Base-by-base conservation (phyloP, 352 stramenopile genomes). In the Globisporangium paroecandrum region DNA sequence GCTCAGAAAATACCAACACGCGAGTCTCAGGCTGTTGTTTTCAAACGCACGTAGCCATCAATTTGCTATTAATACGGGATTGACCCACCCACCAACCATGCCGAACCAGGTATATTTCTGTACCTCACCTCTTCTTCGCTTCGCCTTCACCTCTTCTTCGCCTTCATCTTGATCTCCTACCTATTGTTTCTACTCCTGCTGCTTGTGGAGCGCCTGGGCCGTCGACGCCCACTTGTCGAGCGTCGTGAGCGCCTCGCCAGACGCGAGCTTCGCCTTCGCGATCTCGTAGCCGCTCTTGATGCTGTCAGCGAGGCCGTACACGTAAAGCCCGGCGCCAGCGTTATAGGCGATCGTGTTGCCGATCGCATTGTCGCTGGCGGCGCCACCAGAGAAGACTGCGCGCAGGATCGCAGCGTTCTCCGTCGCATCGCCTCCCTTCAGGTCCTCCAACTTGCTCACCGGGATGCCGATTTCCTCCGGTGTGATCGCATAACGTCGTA, bases 311-410 rank as follows among this genome's bases (percentile, higher is more conserved):
- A 95, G 62, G 1, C 97, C 97, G 78, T 99, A 99, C 4, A 99
- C 96, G 74, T 99, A 99, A 65, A 98, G 89, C 15, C 96, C 97
- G 1, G 98, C 90, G 47, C 96, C 98, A 29, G 98, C 97, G 78
- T 99, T 99, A 70, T 99, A 97, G 1, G 97, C 95, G 70, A 99
- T 98, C 36, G 97, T 96, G 88, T 99, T 92, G 55, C 97, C 90
- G 59, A 99, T 94, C n/a, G 97, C 91, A 71, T 97, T 94, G 29
- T 95, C 96, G 64, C 80, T 85, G 38, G 96, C 83, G 6, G 83
- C 84, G n/a, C 97, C 97, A 20, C 96, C 89, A 10, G 61, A 43
- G 62, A 95, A 91, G 46, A 94, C 76, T 13, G 79, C 83, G 38
- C 89, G 69, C 65, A 99, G 81, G 25, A 99, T 97, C 47, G 93